Conservation (phyloP, 2,329 filamentous ascomycete species). For the Remersonia thermophila region DNA sequence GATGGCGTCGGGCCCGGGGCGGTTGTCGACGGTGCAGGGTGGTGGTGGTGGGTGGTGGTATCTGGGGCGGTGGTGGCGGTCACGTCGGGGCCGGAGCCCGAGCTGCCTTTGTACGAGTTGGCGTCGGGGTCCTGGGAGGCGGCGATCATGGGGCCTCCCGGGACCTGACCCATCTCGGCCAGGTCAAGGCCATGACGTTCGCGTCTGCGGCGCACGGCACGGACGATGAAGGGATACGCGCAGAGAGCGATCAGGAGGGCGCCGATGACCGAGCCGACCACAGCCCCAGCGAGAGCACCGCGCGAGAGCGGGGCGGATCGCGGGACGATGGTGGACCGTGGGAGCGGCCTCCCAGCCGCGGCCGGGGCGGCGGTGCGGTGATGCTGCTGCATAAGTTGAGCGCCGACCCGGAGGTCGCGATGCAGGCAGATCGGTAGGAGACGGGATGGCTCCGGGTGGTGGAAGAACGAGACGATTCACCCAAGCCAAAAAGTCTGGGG, state of each 20-base stretch:
- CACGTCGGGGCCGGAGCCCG: slow-evolving; percentile 7
- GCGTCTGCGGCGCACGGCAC: slow-evolving; percentile 17
- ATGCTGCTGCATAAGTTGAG: background rate
- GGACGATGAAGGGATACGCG: slow-evolving; percentile 22
- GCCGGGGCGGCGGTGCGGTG: slow-evolving; percentile 5
- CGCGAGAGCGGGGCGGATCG: slow-evolving; percentile 17
- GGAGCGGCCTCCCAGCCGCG: slow-evolving; percentile 7
- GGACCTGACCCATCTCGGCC: slow-evolving; percentile 22
- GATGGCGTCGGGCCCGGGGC: background rate
- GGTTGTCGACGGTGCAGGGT: slow-evolving; percentile 3
- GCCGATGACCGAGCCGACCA: slow-evolving; percentile 23
- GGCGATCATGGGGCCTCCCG: slow-evolving; percentile 15
- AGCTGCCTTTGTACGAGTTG: slow-evolving; percentile 11
- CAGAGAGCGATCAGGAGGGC: slow-evolving; percentile 21
- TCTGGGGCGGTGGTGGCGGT: background rate
- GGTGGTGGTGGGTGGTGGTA: slow-evolving; percentile 3
- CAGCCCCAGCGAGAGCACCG: slow-evolving; percentile 24
- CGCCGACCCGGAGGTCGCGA: too few relatives aligned
- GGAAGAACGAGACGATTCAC: too few relatives aligned
- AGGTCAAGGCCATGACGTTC: slow-evolving; percentile 13
- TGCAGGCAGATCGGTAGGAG: too few relatives aligned
- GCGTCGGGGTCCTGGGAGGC: slow-evolving; percentile 8
- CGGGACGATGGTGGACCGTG: slow-evolving; percentile 15
- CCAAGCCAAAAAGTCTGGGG: too few relatives aligned
- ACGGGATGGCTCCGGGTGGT: too few relatives aligned